A percentile compares a stretch with the other conserved stretches of the same genome.
Conservation (phyloP, 805 yeast genomes). For the Brettanomyces naardenensis region DNA sequence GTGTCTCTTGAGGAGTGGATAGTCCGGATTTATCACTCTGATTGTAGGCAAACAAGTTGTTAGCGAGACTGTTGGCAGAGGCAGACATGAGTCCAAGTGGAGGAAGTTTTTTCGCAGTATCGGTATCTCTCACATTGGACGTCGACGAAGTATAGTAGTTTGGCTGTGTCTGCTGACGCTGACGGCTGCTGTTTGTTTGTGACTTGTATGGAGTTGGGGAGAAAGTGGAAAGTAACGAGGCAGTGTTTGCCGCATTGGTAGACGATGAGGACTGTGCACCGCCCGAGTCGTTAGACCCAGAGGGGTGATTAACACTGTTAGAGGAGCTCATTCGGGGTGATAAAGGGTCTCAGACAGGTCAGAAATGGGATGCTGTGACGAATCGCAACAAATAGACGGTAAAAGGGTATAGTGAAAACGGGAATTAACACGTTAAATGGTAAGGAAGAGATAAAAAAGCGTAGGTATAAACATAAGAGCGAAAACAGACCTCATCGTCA, state of each 20-base stretch:
- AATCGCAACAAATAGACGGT: no score
- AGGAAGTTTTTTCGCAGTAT: slow-evolving; percentile 7
- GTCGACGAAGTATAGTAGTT: slow-evolving; percentile 12
- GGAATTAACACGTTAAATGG: no score
- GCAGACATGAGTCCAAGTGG: slow-evolving; percentile 2
- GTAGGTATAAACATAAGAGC: no score
- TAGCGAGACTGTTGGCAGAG: background rate
- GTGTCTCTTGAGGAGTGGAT: background rate
- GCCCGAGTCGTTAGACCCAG: background rate
- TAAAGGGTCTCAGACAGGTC: no score
- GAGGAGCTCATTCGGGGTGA: no score
- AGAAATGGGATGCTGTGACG: no score
- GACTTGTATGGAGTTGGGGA: background rate
- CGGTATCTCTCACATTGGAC: slow-evolving; percentile 15
- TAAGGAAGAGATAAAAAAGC: no score
- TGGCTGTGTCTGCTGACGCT: slow-evolving; percentile 4
- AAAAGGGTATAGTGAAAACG: no score
- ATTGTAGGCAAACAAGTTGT: slow-evolving; percentile 3
- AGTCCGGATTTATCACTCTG: slow-evolving; percentile 7
- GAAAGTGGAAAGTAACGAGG: background rate
- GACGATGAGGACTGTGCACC: background rate
- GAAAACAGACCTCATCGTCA: no score
- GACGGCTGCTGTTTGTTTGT: slow-evolving; percentile 4
- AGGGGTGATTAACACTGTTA: no score
- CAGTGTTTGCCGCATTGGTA: background rate